Conservation (phyloP, 2,329 filamentous ascomycete species). For the Tolypocladium paradoxum region DNA sequence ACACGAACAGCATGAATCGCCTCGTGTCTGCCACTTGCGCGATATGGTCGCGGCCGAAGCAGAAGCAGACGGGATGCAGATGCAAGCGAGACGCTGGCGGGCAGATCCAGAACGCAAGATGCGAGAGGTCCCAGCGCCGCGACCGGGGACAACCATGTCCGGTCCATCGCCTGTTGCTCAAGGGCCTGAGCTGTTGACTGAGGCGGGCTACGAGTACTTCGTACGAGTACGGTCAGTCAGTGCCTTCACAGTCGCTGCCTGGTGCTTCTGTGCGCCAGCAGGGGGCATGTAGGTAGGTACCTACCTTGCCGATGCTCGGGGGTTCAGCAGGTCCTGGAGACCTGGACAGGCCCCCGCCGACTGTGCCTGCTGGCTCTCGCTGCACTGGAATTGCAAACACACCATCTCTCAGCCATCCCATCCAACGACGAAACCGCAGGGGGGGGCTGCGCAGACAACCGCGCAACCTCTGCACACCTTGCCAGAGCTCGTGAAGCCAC, state of each 20-base stretch:
- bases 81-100: not conserved
- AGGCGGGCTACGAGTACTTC: no score
- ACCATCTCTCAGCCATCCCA: not conserved
- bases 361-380: not conserved
- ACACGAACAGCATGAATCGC: constrained; percentile 5
- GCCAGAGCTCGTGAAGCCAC: not conserved
- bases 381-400: not conserved
- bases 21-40: constrained; percentile 5
- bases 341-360: not conserved
- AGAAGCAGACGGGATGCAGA: not conserved
- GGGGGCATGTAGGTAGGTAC: no score
- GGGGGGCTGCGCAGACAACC: not conserved
- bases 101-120: not conserved
- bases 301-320: constrained; percentile 7
- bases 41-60: not conserved
- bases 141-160: not conserved
- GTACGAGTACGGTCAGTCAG: no score
- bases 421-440: not conserved
- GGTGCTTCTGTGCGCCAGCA: constrained; percentile 4
- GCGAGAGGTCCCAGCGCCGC: not conserved
- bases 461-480: not conserved
- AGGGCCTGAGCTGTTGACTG: not conserved
- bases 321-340: not conserved
- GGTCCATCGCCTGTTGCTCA: not conserved
- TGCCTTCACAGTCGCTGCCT: not conserved